These are phyloP conservation scores for Capillidium rhysosporum DNA, from an alignment of 371 early-diverging fungal genomes.

Conservation along the genomic window DNA sequence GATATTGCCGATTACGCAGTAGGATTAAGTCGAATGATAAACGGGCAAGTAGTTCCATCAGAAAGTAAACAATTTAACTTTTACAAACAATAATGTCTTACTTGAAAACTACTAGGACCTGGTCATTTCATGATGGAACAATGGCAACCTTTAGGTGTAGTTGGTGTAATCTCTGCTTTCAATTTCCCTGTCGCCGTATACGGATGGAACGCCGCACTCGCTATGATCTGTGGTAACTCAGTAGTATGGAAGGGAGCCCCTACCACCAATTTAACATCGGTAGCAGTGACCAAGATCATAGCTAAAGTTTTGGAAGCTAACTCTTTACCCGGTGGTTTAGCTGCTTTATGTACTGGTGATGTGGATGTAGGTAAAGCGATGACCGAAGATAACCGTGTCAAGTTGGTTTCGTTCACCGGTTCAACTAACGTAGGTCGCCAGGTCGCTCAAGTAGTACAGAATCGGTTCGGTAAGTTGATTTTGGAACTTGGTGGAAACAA, in stretches of 20 bases:
- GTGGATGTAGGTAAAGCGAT: constrained; percentile 71
- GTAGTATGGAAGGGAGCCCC: constrained; percentile 92
- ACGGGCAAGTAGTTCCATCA: constrained; percentile 75
- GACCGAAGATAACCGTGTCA: constrained; percentile 44
- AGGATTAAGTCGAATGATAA: constrained; percentile 70
- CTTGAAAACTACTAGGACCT: constrained; percentile 24
- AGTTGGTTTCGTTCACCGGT: constrained; percentile 74
- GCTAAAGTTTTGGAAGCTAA: constrained; percentile 67
- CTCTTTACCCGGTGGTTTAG: constrained; percentile 65
- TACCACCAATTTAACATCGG: constrained; percentile 61
- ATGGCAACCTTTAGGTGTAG: constrained; percentile 86
- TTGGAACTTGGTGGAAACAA: constrained; percentile 95
- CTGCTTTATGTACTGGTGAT: constrained; percentile 79
- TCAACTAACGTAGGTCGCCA: constrained; percentile 46
- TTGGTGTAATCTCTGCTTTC: constrained; percentile 92
- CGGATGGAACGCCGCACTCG: constrained; percentile 89
- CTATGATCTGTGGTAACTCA: constrained; percentile 82
- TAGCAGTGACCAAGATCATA: constrained; percentile 81
- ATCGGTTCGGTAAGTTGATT: constrained; percentile 70
- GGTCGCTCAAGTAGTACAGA: constrained; percentile 59
- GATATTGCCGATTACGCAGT: constrained; percentile 88
- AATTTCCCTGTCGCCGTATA: constrained; percentile 59
- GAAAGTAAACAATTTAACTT: constrained; percentile 33
- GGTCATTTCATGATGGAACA: constrained; percentile 93
- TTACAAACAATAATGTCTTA: background rate